These are phyloP conservation scores for Mycena pura DNA, from an alignment of 768 basidiomycete species.

Conservation along the genomic window DNA sequence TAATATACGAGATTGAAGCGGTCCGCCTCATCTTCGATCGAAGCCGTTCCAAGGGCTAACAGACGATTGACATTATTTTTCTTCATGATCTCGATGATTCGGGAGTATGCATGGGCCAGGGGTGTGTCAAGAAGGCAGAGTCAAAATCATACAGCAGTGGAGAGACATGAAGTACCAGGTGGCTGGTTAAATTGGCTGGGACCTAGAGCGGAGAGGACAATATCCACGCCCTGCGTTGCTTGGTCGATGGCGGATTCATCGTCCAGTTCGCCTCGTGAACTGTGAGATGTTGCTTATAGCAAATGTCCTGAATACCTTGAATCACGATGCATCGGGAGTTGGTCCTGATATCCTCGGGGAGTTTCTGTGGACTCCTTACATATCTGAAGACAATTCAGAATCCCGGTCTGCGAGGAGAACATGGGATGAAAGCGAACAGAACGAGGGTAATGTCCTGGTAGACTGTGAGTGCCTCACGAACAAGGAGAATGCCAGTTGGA, in stretches of 20 bases:
- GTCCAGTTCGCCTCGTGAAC: conserved; percentile 53
- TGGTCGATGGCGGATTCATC: conserved; percentile 55
- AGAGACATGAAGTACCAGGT: conserved; percentile 3
- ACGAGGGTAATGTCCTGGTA: conserved; percentile 51
- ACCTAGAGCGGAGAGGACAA: conserved; percentile 73
- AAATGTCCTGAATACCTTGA: conserved; percentile 33
- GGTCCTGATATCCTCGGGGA: conserved; percentile 56
- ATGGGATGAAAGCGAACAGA: conserved; percentile 47
- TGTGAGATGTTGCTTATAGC: background rate
- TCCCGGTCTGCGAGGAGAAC: no score
- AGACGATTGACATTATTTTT: conserved; percentile 59
- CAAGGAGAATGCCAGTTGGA: conserved; percentile 60
- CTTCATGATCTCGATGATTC: conserved; percentile 64
- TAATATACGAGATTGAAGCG: conserved; percentile 46
- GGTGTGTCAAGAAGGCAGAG: conserved; percentile 57
- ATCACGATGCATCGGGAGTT: conserved; percentile 55
- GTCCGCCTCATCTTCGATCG: conserved; percentile 67
- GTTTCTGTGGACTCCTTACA: conserved; percentile 65
- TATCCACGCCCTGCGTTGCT: conserved; percentile 63
- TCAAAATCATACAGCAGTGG: conserved; percentile 33
- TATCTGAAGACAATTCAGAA: background rate
- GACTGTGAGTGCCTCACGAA: conserved; percentile 58
- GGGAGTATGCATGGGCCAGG: conserved; percentile 63
- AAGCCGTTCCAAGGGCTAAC: conserved; percentile 71
- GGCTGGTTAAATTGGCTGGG: conserved; percentile 39